Percentiles rank a stretch among this genome's conserved stretches.
These are phyloP conservation scores for Limtongozyma cylindracea DNA, from an alignment of 805 yeast species.

Conservation along the genomic window DNA sequence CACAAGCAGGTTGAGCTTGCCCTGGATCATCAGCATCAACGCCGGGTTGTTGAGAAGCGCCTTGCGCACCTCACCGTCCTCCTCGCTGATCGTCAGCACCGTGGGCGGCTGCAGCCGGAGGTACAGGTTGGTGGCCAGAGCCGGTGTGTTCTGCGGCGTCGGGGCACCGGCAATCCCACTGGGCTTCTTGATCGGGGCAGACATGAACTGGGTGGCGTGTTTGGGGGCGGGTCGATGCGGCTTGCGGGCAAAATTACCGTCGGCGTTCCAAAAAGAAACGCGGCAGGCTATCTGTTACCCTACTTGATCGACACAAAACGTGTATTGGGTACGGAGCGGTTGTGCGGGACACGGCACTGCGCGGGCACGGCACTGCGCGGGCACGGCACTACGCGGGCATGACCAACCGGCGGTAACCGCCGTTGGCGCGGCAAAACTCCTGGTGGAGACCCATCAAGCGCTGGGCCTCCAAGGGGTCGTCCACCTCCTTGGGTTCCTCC, in stretches of 20 bases:
- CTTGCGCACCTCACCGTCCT: slow-evolving; percentile 8
- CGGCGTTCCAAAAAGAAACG: no score
- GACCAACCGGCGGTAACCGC: slow-evolving; percentile 24
- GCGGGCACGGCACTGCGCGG: no score
- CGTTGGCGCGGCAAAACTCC: slow-evolving; percentile 16
- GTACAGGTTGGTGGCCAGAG: slow-evolving; percentile 56
- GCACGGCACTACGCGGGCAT: no score
- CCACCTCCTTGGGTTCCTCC: slow-evolving; percentile 20
- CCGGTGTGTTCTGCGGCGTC: slow-evolving; percentile 96
- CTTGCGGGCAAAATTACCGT: no score
- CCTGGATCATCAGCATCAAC: slow-evolving; percentile 68
- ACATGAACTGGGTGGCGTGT: slow-evolving; percentile 24
- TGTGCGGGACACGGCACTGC: no score
- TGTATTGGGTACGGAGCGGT: no score
- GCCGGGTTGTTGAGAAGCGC: slow-evolving; percentile 61
- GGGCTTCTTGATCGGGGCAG: slow-evolving; percentile 62
- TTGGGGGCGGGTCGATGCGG: no score
- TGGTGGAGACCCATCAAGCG: slow-evolving; percentile 19
- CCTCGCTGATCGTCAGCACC: slow-evolving; percentile 42
- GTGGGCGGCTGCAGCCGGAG: slow-evolving; percentile 34
- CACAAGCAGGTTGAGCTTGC: slow-evolving; percentile 59
- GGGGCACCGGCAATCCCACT: slow-evolving; percentile 82
- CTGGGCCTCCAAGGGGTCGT: slow-evolving; percentile 21
- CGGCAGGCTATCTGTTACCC: no score
- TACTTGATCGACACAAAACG: no score